Evolutionary conservation across 768 basidiomycete species (phyloP).

Genomic region (Macrolepiota fuliginosa): DNA sequence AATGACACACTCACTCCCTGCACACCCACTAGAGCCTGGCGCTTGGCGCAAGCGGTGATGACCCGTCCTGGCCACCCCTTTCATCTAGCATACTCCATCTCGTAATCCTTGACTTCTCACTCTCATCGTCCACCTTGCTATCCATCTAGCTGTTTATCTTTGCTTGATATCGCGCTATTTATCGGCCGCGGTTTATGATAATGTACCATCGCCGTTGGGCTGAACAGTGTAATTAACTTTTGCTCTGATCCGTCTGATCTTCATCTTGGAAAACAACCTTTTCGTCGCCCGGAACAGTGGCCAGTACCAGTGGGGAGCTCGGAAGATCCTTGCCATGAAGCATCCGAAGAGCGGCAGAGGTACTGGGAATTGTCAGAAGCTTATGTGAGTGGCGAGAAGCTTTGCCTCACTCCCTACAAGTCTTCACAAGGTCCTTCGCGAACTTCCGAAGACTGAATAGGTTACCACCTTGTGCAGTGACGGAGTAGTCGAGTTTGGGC

Average conservation of each 20-base stretch:
- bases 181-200: not conserved
- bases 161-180: not conserved
- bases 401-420: not conserved
- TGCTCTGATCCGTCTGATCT: not conserved
- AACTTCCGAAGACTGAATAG: slow-evolving; percentile 5
- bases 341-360: slow-evolving; percentile 1
- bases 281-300: not conserved
- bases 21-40: not conserved
- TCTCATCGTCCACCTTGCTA: not conserved
- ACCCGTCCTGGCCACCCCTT: not conserved
- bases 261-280: not conserved
- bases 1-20: not conserved
- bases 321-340: not conserved
- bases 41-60: not conserved
- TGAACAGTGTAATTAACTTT: not conserved
- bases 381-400: slow-evolving; percentile 9
- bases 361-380: slow-evolving; percentile 6
- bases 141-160: not conserved
- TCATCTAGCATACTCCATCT: not conserved
- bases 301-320: not conserved
- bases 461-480: not conserved
- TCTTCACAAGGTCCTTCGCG: not conserved
- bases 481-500: not conserved
- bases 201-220: not conserved
- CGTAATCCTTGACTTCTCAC: not conserved